A percentile compares a stretch with the other conserved stretches of the same genome.
These are phyloP conservation scores for Coffea eugenioides DNA, from an alignment of 257 asterid genomes.

Conservation along the genomic window DNA sequence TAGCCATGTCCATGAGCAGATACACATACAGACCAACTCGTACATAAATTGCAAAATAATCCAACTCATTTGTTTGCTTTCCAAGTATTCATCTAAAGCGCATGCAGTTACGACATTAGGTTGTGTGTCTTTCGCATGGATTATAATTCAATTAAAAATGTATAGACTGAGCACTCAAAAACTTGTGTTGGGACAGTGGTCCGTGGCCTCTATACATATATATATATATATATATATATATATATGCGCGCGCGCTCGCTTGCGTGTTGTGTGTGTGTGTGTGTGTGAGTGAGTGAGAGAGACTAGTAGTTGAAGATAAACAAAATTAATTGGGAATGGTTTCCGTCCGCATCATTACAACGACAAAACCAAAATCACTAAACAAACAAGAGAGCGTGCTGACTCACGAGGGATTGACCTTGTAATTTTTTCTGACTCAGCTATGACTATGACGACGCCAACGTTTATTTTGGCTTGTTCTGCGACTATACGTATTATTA, in stretches of 20 bases:
- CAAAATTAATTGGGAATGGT: slow-evolving; percentile 28
- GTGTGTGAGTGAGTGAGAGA: too few species aligned
- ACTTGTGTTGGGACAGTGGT: background rate
- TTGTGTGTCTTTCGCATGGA: background rate
- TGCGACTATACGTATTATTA: too few species aligned
- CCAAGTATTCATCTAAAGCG: background rate
- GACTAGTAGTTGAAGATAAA: slow-evolving; percentile 15
- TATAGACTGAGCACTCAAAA: background rate
- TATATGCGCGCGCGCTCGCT: too few species aligned
- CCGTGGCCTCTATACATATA: too few species aligned
- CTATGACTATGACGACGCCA: slow-evolving; percentile 21
- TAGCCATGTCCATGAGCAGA: background rate
- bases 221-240: too few species aligned
- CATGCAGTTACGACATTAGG: background rate
- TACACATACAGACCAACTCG: background rate
- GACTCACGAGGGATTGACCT: slow-evolving; percentile 32
- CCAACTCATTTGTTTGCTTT: background rate
- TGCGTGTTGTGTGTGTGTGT: too few species aligned
- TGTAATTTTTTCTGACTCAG: slow-evolving; percentile 33
- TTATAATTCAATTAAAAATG: background rate
- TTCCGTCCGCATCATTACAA: slow-evolving; percentile 22
- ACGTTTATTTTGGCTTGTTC: background rate
- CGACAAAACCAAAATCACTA: slow-evolving; percentile 1
- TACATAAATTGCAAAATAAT: background rate
- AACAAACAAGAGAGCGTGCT: background rate